These are phyloP conservation scores for Eragrostis tef DNA, from an alignment of 202 grass and related monocot species.

Conservation along the genomic window DNA sequence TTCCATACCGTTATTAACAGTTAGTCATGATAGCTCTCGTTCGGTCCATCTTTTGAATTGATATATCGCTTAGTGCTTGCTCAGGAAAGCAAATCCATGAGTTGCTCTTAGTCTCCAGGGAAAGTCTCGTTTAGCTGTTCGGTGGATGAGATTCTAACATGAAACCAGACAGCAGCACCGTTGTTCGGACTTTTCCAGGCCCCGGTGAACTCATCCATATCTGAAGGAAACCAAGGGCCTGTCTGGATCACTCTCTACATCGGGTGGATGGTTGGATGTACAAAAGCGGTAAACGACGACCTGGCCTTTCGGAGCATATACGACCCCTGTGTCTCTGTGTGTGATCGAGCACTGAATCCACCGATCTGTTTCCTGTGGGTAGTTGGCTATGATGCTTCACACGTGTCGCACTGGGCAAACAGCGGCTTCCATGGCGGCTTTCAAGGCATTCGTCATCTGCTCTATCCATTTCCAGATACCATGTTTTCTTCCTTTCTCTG, in stretches of 20 bases:
- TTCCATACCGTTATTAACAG: conserved; percentile 29
- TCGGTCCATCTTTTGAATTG: conserved; percentile 10
- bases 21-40: background rate
- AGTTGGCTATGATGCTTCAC: conserved; percentile 41
- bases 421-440: background rate
- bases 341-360: conserved; percentile 48
- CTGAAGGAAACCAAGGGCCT: conserved; percentile 16
- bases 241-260: background rate
- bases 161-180: conserved; percentile 25
- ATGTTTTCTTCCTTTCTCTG: background rate
- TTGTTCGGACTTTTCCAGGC: background rate
- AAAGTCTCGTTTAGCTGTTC: too few species aligned
- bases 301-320: conserved; percentile 53
- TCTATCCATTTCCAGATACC: conserved; percentile 35
- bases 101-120: background rate
- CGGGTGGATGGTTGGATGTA: conserved; percentile 15
- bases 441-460: conserved; percentile 34
- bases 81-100: too few species aligned
- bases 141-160: background rate
- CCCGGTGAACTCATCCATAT: conserved; percentile 27
- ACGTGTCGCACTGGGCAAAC: conserved; percentile 39
- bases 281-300: conserved; percentile 42
- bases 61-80: too few species aligned
- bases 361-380: conserved; percentile 34
- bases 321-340: too few species aligned